Percentiles rank a stretch among this genome's conserved stretches.
These are phyloP conservation scores for Mycena olivaceomarginata DNA, from an alignment of 768 basidiomycete genomes.

Conservation along the genomic window DNA sequence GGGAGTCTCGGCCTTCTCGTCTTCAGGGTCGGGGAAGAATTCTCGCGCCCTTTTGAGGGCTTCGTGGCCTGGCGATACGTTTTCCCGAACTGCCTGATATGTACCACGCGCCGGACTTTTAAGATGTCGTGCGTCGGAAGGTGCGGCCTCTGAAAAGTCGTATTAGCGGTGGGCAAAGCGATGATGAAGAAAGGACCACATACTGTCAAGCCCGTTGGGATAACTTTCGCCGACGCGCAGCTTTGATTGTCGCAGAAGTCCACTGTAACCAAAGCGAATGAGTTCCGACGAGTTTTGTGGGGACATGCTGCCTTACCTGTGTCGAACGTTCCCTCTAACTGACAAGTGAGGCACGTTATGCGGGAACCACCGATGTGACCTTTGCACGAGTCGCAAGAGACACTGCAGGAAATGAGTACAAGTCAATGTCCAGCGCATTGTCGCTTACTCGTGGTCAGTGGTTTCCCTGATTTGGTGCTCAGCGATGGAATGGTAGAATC, in stretches of 20 bases:
- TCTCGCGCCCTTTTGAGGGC: constrained; percentile 45
- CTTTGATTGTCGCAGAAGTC: constrained; percentile 53
- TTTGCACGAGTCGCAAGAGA: constrained; percentile 42
- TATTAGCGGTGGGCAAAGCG: not conserved
- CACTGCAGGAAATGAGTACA: constrained; percentile 28
- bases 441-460: constrained; percentile 49
- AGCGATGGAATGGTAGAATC: constrained; percentile 46
- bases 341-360: constrained; percentile 55
- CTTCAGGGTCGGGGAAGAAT: constrained; percentile 33
- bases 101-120: constrained; percentile 49
- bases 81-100: constrained; percentile 40
- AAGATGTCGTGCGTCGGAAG: constrained; percentile 53
- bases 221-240: constrained; percentile 47
- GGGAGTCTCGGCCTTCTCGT: not conserved
- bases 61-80: constrained; percentile 46
- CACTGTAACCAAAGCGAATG: constrained; percentile 30
- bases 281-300: not conserved
- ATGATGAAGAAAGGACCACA: not conserved
- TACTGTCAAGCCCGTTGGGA: constrained; percentile 39
- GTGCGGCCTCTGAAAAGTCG: constrained; percentile 44
- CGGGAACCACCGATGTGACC: constrained; percentile 51
- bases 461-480: constrained; percentile 46
- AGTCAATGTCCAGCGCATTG: not conserved
- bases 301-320: constrained; percentile 20
- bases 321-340: constrained; percentile 41